Percentiles rank a stretch among this genome's conserved stretches.
These are phyloP conservation scores for Eremochloa ophiuroides DNA, from an alignment of 176 grass and related monocot species.

Conservation along the genomic window DNA sequence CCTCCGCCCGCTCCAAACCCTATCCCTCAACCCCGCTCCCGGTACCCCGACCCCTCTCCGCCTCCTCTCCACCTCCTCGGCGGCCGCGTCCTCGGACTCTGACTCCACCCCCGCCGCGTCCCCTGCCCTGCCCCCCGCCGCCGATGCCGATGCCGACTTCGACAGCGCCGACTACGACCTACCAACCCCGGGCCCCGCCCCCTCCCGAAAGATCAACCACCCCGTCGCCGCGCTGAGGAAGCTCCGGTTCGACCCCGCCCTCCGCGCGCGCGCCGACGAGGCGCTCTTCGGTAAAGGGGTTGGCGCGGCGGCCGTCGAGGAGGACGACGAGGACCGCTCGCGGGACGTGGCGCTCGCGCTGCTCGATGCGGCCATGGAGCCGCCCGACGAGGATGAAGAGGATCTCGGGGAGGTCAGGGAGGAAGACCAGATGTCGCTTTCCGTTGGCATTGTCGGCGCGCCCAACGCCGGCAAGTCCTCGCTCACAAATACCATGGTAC, in stretches of 20 bases:
- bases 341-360: slow-evolving; percentile 67
- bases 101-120: background rate
- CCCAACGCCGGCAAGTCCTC: slow-evolving; percentile 94
- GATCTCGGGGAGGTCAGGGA: slow-evolving; percentile 60
- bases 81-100: slow-evolving; percentile 30
- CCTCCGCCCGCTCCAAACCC: slow-evolving; percentile 16
- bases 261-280: slow-evolving; percentile 72
- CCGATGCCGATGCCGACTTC: slow-evolving; percentile 25
- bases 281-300: slow-evolving; percentile 47
- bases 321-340: slow-evolving; percentile 52
- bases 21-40: background rate
- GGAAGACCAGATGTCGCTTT: slow-evolving; percentile 90
- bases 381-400: slow-evolving; percentile 51
- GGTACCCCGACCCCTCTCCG: background rate
- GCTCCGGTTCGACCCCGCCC: slow-evolving; percentile 55
- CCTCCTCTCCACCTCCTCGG: slow-evolving; percentile 26
- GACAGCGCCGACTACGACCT: slow-evolving; percentile 39
- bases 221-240: slow-evolving; percentile 25
- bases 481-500: slow-evolving; percentile 83
- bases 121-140: background rate
- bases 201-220: slow-evolving; percentile 2
- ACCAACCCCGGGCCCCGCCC: slow-evolving; percentile 13
- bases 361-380: slow-evolving; percentile 73
- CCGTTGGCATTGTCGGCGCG: slow-evolving; percentile 79
- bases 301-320: background rate